Base-by-base conservation (phyloP, 352 stramenopile genomes). In the Pythium rishiriense region DNA sequence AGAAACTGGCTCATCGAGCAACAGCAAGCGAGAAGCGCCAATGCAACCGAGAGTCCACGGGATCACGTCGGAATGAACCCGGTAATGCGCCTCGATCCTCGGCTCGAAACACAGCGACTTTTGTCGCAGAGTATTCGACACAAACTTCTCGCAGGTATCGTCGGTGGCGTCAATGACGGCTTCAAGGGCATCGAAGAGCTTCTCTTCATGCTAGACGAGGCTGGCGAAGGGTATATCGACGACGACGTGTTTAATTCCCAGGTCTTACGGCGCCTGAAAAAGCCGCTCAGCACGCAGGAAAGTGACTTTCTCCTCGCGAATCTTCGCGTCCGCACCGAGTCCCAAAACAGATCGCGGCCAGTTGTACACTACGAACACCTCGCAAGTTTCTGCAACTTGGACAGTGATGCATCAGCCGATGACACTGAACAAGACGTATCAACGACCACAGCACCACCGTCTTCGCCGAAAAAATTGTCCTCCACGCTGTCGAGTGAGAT, bases 311-410 rank as follows among this genome's bases (percentile, higher is more conserved):
- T 90, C 26, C 59, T 86, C 3, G 58, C 62, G 4, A 76, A 85
- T 54, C 42, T 88, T 22, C 72, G 71, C 25, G 62, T 72, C 21
- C 62, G 35, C 8, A 57, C 55, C 1, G 49, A 57, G 37, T 59
- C 52, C 9, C 47, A 19, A 17, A 62, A 54, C 64, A 33, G 57
- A 14, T 42, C 61, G n/a, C 39, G 52, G 3, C 52, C 52, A 2
- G 37, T 68, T 2, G 64, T 90, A 24, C 67, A 90, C 47, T 90
- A 88, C 35, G 75, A 90, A 24, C 77, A 86, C 43, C 56, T 90
- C 39, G 71, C 61, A 1, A 64, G 58, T 7, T 50, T 85, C 29
- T 88, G 67, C 43, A 76, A 75, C 43, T 41, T 90, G 11, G 69
- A 87, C 39, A 87, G 79, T 42, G 81, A 90, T 42, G 77, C 74